Evolutionary conservation across 2,329 filamentous ascomycete species (phyloP), one percentile per base, ranked within the genome.

Genomic region (Verticillium zaregamsianum): DNA sequence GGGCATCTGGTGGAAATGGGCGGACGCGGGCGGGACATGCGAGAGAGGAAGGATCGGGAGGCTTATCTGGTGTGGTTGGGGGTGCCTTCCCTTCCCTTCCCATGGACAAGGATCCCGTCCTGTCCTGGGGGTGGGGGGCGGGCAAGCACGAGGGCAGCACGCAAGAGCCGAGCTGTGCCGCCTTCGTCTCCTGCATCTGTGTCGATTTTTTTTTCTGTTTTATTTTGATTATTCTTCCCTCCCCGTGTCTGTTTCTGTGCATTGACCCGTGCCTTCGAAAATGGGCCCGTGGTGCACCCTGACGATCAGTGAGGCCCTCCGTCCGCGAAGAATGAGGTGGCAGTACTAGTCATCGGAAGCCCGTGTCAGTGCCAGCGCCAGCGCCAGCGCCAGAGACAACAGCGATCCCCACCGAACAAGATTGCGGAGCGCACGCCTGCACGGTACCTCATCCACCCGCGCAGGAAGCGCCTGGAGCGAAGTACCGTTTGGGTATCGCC

Each of bases 41-140:
- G 20, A 23, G 45, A 14, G 23, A 49, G 45, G 45, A 49, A 49
- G n/a, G 23, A 49, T 49, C 20, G 45, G 33, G 58, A 64, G 55
- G 63, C 63, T 64, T 65, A 65, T 65, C 62, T 62, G 61, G 57
- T 52, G 45, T 33, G 45, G 59, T 28, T 28, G 28, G 28, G 28
- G 28, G 28, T 28, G 28, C 58, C 32, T 49, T 32, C 56, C 39
- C 40, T 60, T 32, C 59, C 63, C 60, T 65, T 65, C 62, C 62
- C 62, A 58, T 64, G 55, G 55, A 49, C 57, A 60, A 33, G 59
- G 49, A 59, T 49, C 8, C 20, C 12, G 28, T 28, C 28, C 6
- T 28, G 28, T 28, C 28, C 28, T 28, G 28, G 4, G 9, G 45
- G 45, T 49, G 45, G 45, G 45, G 45, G 45, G 45, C 28, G 6